Percentiles rank a stretch among this genome's conserved stretches.
Evolutionary conservation across 2,329 filamentous ascomycete genomes (phyloP).

Genomic region (Cercospora zeina): DNA sequence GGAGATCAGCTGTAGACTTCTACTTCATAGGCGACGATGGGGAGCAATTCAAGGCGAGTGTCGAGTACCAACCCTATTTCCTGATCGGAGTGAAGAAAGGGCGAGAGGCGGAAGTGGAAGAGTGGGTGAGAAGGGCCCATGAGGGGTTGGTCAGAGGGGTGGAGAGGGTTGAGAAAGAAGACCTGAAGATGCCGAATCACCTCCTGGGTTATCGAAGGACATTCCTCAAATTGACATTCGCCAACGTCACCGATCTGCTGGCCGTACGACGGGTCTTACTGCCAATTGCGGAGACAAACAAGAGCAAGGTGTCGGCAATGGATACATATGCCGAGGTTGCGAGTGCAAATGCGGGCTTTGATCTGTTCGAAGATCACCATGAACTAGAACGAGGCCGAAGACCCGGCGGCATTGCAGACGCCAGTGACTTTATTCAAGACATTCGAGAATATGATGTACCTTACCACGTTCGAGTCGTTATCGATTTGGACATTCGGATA

Average conservation of each 20-base stretch:
- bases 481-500: conserved; percentile 90
- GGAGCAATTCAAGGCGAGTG: conserved; percentile 88
- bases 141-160: conserved; percentile 81
- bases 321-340: conserved; percentile 97
- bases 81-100: conserved; percentile 85
- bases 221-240: conserved; percentile 82
- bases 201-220: conserved; percentile 85
- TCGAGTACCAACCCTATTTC: conserved; percentile 97
- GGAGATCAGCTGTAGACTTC: conserved; percentile 87
- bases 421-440: conserved; percentile 96
- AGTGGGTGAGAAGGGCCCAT: conserved; percentile 79
- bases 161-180: conserved; percentile 82
- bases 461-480: conserved; percentile 98
- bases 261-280: conserved; percentile 80
- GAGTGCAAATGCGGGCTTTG: conserved; percentile 79
- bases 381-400: conserved; percentile 73
- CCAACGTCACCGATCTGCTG: conserved; percentile 82
- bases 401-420: conserved; percentile 73
- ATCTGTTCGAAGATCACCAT: conserved; percentile 79
- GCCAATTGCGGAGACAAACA: conserved; percentile 94
- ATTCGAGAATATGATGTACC: conserved; percentile 99
- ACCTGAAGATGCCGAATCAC: conserved; percentile 80
- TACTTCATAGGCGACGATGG: conserved; percentile 94
- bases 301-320: conserved; percentile 93
- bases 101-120: conserved; percentile 88